Evolutionary conservation across 2,329 filamentous ascomycete species (phyloP).

Genomic region (Botryotinia globosa): DNA sequence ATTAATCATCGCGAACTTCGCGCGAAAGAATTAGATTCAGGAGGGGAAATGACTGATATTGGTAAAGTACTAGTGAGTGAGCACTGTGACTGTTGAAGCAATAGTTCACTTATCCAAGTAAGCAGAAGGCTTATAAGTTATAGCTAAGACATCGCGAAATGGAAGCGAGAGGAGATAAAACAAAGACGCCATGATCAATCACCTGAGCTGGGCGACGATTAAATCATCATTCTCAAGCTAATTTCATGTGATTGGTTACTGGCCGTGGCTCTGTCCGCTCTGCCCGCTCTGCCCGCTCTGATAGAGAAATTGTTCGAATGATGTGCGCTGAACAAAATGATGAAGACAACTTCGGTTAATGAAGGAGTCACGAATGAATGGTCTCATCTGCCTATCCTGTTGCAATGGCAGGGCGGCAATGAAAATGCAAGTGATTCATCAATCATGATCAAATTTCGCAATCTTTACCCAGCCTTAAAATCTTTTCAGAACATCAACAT

Average conservation of each 20-base stretch:
- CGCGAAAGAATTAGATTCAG: slow-evolving; percentile 1
- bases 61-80: background rate
- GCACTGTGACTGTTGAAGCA: slow-evolving; percentile 5
- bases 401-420: slow-evolving; percentile 9
- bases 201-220: slow-evolving; percentile 14
- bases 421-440: background rate
- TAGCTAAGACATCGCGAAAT: slow-evolving; percentile 2
- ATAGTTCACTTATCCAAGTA: slow-evolving; percentile 3
- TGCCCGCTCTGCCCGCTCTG: background rate
- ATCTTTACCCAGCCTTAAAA: slow-evolving; percentile 1
- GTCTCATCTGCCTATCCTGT: slow-evolving; percentile 15
- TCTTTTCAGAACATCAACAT: slow-evolving; percentile 1
- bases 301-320: background rate
- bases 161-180: background rate
- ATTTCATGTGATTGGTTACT: background rate
- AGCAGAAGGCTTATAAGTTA: background rate
- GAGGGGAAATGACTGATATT: slow-evolving; percentile 9
- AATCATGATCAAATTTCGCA: background rate
- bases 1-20: slow-evolving; percentile 21
- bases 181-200: slow-evolving; percentile 7
- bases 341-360: slow-evolving; percentile 10
- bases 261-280: background rate
- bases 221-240: slow-evolving; percentile 9
- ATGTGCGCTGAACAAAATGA: background rate
- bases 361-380: slow-evolving; percentile 5